phyloP scores from a whole-genome alignment of 129 eudicot genomes.

The Rutidosis leptorrhynchoides region DNA sequence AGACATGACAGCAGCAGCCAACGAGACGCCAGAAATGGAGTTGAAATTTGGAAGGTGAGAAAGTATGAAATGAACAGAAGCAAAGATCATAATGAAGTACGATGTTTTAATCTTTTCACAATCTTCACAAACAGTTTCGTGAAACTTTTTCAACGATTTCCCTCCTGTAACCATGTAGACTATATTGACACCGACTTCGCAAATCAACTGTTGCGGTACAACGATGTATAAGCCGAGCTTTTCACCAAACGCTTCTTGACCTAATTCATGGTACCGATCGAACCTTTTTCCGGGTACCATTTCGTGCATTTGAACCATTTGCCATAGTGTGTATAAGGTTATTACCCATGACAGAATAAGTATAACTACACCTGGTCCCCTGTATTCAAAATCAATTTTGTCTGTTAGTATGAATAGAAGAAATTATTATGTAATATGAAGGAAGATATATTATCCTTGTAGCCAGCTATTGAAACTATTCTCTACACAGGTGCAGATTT shows the following conservation, averaged over 20 bases:
- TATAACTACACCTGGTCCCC: conserved; percentile 74
- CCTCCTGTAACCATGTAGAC: conserved; percentile 87
- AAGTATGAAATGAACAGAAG: conserved; percentile 60
- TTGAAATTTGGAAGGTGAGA: conserved; percentile 82
- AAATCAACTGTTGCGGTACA: conserved; percentile 65
- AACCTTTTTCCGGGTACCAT: conserved; percentile 74
- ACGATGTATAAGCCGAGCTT: conserved; percentile 65
- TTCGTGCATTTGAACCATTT: conserved; percentile 86
- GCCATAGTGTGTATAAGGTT: conserved; percentile 73
- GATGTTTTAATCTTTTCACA: conserved; percentile 43
- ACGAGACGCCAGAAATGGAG: conserved; percentile 64
- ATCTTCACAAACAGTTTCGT: conserved; percentile 36
- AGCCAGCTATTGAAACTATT: not conserved
- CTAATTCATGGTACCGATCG: conserved; percentile 74
- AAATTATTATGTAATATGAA: not conserved
- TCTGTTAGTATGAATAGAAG: conserved; percentile 7
- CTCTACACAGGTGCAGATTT: not conserved
- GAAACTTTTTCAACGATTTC: conserved; percentile 49
- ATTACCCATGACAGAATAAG: conserved; percentile 69
- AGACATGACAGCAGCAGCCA: conserved; percentile 83
- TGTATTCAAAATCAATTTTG: conserved; percentile 21
- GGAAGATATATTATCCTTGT: not conserved
- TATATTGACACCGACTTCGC: conserved; percentile 62
- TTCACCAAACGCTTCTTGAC: conserved; percentile 75
- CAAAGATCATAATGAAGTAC: conserved; percentile 66